Base-by-base conservation (phyloP, 805 yeast genomes). In the Saccharomycopsis javanensis region DNA sequence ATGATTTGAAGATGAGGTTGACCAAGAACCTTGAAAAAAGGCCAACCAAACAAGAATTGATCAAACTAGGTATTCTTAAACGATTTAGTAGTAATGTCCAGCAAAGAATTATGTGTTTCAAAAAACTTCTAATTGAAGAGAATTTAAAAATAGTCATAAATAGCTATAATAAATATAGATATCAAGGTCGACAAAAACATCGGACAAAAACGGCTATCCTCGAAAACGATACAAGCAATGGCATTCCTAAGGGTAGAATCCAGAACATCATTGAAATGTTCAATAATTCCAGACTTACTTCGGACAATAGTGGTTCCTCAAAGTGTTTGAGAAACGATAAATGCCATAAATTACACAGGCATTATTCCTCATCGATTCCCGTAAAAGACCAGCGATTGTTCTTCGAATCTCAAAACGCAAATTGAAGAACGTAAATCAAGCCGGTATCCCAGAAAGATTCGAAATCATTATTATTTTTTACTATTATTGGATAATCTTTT, bases 101-200 rank as follows among this genome's bases (percentile, higher is more conserved):
- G 11, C 7, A 25, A 20, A 51, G 51, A 33, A 37, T 58, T 16
- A 50, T 50, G 55, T n/a, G 23, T 2, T 33, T 58, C 3, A 51
- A 37, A n/a, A 30, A 25, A 27, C 45, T 33, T 30, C 15, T 55
- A 23, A 51, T 58, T 15, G 60, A 58, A 20, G 60, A 58, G 18
- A 38, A 51, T 20, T 42, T 58, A 13, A 55, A 50, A 25, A 51
- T 20, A 18, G 52, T 58, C 18, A 42, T 58, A 16, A 58, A 55
- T 4, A 55, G 56, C 4, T 57, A 57, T 25, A 53, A 37, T 34
- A 50, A 57, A 13, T 6, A 37, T 2, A 10, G n/a, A 1, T 18
- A 7, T 25, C 30, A 15, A 15, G n/a, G 50, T 25, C 50, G n/a
- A n/a, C 20, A 16, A 3, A 5, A 7, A 6, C 20, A 6, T 20